Base-by-base conservation (phyloP, 495 filamentous ascomycete genomes). In the Terfezia claveryi region DNA sequence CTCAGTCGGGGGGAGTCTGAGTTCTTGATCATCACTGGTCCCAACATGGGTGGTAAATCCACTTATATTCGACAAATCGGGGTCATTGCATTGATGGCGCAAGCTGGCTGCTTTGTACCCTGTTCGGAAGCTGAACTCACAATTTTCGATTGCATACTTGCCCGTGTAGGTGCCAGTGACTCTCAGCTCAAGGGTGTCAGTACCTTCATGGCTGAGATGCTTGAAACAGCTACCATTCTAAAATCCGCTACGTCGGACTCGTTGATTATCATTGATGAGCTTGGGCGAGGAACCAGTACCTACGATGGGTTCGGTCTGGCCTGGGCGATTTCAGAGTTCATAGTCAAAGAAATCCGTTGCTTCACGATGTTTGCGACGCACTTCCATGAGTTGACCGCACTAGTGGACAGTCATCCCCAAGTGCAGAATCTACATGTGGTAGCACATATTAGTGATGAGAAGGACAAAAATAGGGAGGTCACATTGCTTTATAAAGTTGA, bases 121-220 rank as follows among this genome's bases (percentile, higher is more conserved):
- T 94, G 87, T 65, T 71, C 80, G 2, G 81, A 87, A 58, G 89
- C 91, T 16, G 87, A 94, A 62, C 70, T 99, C 53, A 93, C 87
- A 23, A 86, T 99, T 56, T 99, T 96, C 68, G 91, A 99, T 70
- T 92, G 85, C 65, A 95, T 99, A 56, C 85, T 99, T 37, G 92
- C 91, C 9, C 82, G 91, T 59, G 91, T 99, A 4, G 91, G 91
- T 53, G 91, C 91, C 5, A 87, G 81, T 64, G 91, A 99, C 68
- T 88, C 83, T 8, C 91, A 96, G 66, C 78, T 99, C 38, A 99
- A 99, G 69, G 91, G 91, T 38, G 92, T 99, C 8, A 93, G 86
- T 44, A 99, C 91, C 0, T 99, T 99, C 73, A 99, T 99, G 92
- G 92, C 92, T 0, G 91, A 99, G 71, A 99, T 99, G 91, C 76